Evolutionary conservation across 2,329 filamentous ascomycete species (phyloP).

Genomic region (Stagonosporopsis vannaccii): DNA sequence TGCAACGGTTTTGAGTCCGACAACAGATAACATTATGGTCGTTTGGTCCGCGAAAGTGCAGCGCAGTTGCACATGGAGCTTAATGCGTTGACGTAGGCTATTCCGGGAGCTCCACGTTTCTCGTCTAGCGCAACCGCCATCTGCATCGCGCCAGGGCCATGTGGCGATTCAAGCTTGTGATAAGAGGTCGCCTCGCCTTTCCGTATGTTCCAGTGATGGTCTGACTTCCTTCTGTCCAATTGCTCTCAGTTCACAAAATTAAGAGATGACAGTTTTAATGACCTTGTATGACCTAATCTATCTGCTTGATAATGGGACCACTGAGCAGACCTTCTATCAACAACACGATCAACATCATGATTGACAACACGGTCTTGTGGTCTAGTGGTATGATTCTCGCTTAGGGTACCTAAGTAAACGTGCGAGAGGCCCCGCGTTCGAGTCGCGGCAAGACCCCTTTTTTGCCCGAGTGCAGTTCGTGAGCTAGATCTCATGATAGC

Average conservation of each 20-base stretch:
- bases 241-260: too few relatives aligned
- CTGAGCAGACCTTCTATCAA: background rate
- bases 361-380: constrained; percentile 1
- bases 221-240: too few relatives aligned
- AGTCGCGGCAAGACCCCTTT: constrained; percentile 41
- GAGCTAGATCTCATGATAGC: background rate
- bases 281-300: too few relatives aligned
- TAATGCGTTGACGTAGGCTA: constrained; percentile 19
- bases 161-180: background rate
- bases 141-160: constrained; percentile 6
- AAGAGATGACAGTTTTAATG: too few relatives aligned
- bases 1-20: background rate
- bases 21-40: background rate
- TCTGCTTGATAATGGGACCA: background rate
- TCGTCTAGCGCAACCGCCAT: constrained; percentile 4
- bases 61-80: constrained; percentile 1
- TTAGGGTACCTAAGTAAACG: constrained; percentile 58
- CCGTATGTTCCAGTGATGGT: too few relatives aligned
- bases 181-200: background rate
- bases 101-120: constrained; percentile 4
- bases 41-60: background rate
- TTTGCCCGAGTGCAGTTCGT: background rate
- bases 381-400: constrained; percentile 73
- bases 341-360: too few relatives aligned
- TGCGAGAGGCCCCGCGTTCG: constrained; percentile 51